These are phyloP conservation scores for Medicago lupulina DNA, from an alignment of 306 rosid genomes.

Conservation along the genomic window DNA sequence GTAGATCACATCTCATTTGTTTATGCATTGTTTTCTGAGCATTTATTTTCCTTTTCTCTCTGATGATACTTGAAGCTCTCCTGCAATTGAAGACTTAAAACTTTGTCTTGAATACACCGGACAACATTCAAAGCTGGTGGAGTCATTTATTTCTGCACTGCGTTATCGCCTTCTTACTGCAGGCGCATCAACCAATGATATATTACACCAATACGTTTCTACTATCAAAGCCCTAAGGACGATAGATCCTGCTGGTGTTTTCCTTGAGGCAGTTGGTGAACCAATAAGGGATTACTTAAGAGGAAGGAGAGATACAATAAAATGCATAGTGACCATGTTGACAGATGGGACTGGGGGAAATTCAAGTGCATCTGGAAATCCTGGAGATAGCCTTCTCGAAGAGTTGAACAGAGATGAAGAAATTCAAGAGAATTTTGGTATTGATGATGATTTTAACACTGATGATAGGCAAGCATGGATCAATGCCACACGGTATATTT, in stretches of 20 bases:
- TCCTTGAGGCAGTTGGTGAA: slow-evolving; percentile 97
- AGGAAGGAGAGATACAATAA: slow-evolving; percentile 97
- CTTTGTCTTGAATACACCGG: slow-evolving; percentile 95
- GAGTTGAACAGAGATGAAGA: slow-evolving; percentile 95
- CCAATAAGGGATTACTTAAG: slow-evolving; percentile 96
- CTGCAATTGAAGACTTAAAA: slow-evolving; percentile 92
- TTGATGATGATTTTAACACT: slow-evolving; percentile 83
- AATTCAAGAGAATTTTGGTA: slow-evolving; percentile 75
- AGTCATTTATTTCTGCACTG: slow-evolving; percentile 90
- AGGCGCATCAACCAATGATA: slow-evolving; percentile 98
- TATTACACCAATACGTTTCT: slow-evolving; percentile 96
- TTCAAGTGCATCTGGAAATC: slow-evolving; percentile 79
- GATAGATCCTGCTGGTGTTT: slow-evolving; percentile 96
- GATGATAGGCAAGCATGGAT: slow-evolving; percentile 98
- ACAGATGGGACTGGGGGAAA: slow-evolving; percentile 93
- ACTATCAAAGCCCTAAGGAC: slow-evolving; percentile 92
- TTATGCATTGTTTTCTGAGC: slow-evolving; percentile 33
- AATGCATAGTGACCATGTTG: slow-evolving; percentile 96
- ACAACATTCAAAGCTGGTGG: slow-evolving; percentile 95
- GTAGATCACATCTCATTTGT: slow-evolving; percentile 36
- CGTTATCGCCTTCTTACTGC: slow-evolving; percentile 97
- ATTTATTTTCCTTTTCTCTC: slow-evolving; percentile 37
- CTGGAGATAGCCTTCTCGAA: slow-evolving; percentile 99
- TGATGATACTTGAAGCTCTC: slow-evolving; percentile 67
- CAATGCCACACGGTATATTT: slow-evolving; percentile 68